Conservation (phyloP, 768 basidiomycete genomes). For the Boletales sp. region DNA sequence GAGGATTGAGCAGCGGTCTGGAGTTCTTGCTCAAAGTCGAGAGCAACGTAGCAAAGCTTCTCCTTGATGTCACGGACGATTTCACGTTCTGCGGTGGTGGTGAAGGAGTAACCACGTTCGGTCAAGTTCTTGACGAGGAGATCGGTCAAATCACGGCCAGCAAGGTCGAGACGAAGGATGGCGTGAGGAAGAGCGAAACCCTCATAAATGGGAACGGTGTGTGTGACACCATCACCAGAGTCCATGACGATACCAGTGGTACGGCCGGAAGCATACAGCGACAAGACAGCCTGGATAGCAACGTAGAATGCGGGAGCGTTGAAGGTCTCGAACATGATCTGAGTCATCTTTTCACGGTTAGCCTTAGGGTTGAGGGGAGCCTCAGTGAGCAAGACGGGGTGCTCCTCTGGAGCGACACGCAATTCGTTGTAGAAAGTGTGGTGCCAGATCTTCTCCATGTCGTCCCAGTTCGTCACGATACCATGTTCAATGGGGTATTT, state of each 20-base stretch:
- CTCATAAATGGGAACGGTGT: slow-evolving; percentile 97
- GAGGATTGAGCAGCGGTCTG: slow-evolving; percentile 88
- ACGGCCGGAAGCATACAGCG: slow-evolving; percentile 89
- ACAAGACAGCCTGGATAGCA: slow-evolving; percentile 69
- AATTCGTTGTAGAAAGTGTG: slow-evolving; percentile 91
- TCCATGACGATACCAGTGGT: slow-evolving; percentile 95
- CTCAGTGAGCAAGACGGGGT: slow-evolving; percentile 69
- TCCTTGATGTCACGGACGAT: slow-evolving; percentile 96
- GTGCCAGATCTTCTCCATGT: slow-evolving; percentile 99
- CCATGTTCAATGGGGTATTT: slow-evolving; percentile 95
- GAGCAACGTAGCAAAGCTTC: slow-evolving; percentile 89
- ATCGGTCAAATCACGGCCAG: slow-evolving; percentile 89
- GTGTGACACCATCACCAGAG: slow-evolving; percentile 94
- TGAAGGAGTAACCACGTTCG: slow-evolving; percentile 93
- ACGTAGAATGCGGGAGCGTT: slow-evolving; percentile 76
- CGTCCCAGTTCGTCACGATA: slow-evolving; percentile 98
- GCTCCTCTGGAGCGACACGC: slow-evolving; percentile 75
- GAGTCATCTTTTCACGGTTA: slow-evolving; percentile 74
- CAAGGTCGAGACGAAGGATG: slow-evolving; percentile 87
- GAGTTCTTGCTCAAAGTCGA: slow-evolving; percentile 92
- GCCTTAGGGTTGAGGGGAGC: slow-evolving; percentile 72
- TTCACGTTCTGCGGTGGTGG: slow-evolving; percentile 89
- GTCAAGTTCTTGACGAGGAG: slow-evolving; percentile 79
- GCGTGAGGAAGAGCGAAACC: slow-evolving; percentile 92
- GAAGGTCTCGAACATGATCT: slow-evolving; percentile 80